Base-by-base conservation (phyloP, 2,329 filamentous ascomycete genomes). In the Purpureocillium takamizusanense region DNA sequence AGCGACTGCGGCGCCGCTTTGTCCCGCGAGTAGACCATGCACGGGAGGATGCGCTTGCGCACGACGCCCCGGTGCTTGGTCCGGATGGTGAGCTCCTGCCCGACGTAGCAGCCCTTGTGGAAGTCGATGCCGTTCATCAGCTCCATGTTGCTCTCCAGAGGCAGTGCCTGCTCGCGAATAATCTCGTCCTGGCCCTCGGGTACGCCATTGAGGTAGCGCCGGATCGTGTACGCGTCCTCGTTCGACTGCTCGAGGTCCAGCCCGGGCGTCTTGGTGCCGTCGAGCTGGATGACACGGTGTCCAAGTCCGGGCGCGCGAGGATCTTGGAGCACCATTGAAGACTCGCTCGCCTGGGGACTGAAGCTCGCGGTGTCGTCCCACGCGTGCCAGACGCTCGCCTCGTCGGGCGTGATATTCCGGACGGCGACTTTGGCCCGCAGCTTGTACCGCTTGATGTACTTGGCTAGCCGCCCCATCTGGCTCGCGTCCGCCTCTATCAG, bases 11-110 rank as follows among this genome's bases (percentile, higher is more conserved):
- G 57, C 15, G 57, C 50, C 3, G 53, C 51, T 18, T 63, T 59
- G 28, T 65, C 63, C 6, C 57, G 58, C 7, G 64, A 65, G 57
- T 90, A 92, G 13, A 95, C 54, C 46, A 83, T 64, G 27, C 90
- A 80, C 0, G 92, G 92, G 37, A 98, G 60, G 36, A 97, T 78
- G 36, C 92, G 75, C 70, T 95, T 95, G 44, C 92, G 74, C 31
- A 98, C 86, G 13, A 98, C 86, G 16, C 92, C 92, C 11, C 84
- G 89, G 62, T 98, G 92, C 57, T 89, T 83, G 2, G 92, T 98
- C 31, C 92, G 82, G 47, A 97, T 95, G 2, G 92, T 97, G 46
- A 98, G 73, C 61, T 98, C 92, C 63, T 98, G 92, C 0, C 92
- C 92, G 7, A 97, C 78, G 60, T 98, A 98, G 63, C 92, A 98